Evolutionary conservation across 1,139 yeast species (phyloP).

Genomic region (Kodamaea alishanica): DNA sequence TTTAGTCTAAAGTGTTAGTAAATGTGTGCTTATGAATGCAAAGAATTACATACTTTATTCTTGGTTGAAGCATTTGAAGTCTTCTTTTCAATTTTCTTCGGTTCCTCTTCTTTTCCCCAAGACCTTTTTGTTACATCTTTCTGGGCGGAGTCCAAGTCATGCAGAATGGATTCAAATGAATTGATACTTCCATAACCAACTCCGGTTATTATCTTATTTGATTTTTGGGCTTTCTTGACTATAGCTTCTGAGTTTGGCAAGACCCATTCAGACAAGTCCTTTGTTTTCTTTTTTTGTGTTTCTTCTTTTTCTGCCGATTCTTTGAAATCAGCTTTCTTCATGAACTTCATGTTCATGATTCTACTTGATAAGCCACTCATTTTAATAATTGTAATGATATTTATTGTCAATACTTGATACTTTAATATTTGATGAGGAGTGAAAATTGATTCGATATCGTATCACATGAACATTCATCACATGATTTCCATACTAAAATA

Average conservation of each 20-base stretch:
- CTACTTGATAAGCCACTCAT: slow-evolving; percentile 56
- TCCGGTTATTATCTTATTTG: slow-evolving; percentile 23
- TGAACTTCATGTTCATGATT: slow-evolving; percentile 71
- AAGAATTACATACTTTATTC: slow-evolving; percentile 9
- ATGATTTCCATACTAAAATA: too few species aligned
- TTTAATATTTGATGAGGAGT: background rate
- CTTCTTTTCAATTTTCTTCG: slow-evolving; percentile 9
- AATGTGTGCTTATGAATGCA: background rate
- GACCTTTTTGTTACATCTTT: slow-evolving; percentile 4
- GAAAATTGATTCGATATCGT: too few species aligned
- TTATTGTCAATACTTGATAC: background rate
- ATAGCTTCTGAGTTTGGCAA: slow-evolving; percentile 33
- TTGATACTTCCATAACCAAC: slow-evolving; percentile 51
- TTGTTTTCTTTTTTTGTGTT: slow-evolving; percentile 35
- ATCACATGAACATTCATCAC: too few species aligned
- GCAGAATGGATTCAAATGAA: slow-evolving; percentile 10
- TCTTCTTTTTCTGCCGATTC: slow-evolving; percentile 27
- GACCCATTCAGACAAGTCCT: slow-evolving; percentile 63
- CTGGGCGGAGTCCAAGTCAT: slow-evolving; percentile 5
- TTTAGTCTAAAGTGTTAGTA: slow-evolving; percentile 10
- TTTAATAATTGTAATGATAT: background rate
- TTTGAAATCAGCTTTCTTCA: slow-evolving; percentile 31
- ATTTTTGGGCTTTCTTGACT: slow-evolving; percentile 20
- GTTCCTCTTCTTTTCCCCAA: slow-evolving; percentile 14
- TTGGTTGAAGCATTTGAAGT: slow-evolving; percentile 1